Percentiles rank a stretch among this genome's conserved stretches.
phyloP scores from a whole-genome alignment of 257 asterid genomes.

The Przewalskia tangutica region DNA sequence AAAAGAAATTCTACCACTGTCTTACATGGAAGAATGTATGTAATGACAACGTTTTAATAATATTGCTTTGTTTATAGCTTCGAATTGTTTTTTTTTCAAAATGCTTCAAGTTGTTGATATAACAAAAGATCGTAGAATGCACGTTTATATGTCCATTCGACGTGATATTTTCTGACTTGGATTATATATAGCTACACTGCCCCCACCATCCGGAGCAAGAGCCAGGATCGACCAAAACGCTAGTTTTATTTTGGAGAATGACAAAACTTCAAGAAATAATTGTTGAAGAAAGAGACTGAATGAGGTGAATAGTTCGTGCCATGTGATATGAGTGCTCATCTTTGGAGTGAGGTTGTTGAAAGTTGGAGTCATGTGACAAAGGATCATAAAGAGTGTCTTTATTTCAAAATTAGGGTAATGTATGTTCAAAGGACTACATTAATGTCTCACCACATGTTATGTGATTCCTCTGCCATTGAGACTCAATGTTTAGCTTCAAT shows the following conservation, averaged over 20 bases:
- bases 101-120: not conserved
- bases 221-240: not conserved
- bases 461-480: conserved; percentile 38
- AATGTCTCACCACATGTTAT: conserved; percentile 37
- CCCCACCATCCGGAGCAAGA: not conserved
- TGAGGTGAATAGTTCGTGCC: not conserved
- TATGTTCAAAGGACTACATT: not conserved
- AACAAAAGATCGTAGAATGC: not conserved
- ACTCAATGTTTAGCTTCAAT: conserved; percentile 25
- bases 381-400: not conserved
- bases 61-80: not conserved
- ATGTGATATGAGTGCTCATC: conserved; percentile 16
- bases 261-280: not conserved
- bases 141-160: not conserved
- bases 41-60: no score
- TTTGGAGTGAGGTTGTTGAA: conserved; percentile 14
- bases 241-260: not conserved
- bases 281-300: not conserved
- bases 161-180: not conserved
- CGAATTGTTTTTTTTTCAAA: not conserved
- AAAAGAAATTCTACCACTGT: no score
- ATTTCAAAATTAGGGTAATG: not conserved
- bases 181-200: not conserved
- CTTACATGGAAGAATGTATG: not conserved
- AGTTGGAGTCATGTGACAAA: conserved; percentile 31